phyloP scores from a whole-genome alignment of 306 rosid species.

The Arachis hypogaea region DNA sequence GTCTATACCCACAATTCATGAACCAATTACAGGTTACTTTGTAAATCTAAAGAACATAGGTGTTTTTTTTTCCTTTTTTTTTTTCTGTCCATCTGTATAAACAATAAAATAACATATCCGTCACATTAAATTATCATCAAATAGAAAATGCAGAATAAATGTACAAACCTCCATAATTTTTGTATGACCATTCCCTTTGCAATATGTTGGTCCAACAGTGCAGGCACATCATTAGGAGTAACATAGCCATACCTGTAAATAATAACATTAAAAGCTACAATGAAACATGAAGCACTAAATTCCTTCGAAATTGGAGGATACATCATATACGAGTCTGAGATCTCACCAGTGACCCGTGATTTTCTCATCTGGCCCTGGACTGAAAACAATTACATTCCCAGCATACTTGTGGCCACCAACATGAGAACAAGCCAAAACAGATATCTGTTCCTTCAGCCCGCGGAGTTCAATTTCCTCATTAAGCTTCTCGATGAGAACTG shows the following conservation, averaged over 20 bases:
- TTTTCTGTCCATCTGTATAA: not conserved
- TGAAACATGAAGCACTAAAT: constrained; percentile 19
- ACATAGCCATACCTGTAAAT: constrained; percentile 89
- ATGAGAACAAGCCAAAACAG: constrained; percentile 74
- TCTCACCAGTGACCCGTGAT: constrained; percentile 79
- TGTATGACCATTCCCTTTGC: constrained; percentile 77
- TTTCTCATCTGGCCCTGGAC: constrained; percentile 63
- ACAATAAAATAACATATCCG: not conserved
- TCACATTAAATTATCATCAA: constrained; percentile 21
- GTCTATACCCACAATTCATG: not conserved
- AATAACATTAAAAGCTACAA: constrained; percentile 16
- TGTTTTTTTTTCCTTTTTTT: too few relatives aligned
- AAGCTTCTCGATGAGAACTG: constrained; percentile 65
- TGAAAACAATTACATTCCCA: constrained; percentile 74
- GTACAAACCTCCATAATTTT: constrained; percentile 82
- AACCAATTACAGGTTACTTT: not conserved
- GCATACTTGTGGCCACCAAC: constrained; percentile 90
- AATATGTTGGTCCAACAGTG: constrained; percentile 82
- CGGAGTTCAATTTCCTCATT: constrained; percentile 61
- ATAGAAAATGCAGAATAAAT: constrained; percentile 17
- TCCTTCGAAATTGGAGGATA: not conserved
- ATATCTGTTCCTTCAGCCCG: constrained; percentile 62
- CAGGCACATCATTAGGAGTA: constrained; percentile 85
- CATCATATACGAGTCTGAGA: constrained; percentile 1
- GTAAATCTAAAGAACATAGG: not conserved